Evolutionary conservation across 2,329 filamentous ascomycete species (phyloP).

Genomic region (Hymenoscyphus fructigenus): DNA sequence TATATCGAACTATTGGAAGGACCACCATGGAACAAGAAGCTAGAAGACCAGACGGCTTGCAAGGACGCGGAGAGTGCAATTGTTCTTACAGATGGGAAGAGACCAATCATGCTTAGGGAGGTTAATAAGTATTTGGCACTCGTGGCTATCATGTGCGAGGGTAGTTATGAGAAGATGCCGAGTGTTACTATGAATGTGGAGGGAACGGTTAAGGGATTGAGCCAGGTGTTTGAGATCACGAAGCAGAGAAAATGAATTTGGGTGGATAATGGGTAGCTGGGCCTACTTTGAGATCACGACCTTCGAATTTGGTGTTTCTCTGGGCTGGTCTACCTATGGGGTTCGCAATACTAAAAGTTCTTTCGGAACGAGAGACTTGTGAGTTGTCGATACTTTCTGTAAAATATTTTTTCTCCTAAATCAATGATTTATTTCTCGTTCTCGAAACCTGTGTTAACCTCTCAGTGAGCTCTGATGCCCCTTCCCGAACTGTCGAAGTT

Average conservation of each 20-base stretch:
- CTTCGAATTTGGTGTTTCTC: background rate
- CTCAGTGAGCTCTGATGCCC: no score
- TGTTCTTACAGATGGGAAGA: conserved; percentile 59
- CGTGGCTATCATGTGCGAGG: conserved; percentile 84
- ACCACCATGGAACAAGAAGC: conserved; percentile 58
- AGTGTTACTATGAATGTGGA: conserved; percentile 86
- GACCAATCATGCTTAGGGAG: conserved; percentile 67
- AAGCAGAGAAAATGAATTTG: conserved; percentile 46
- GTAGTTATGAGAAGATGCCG: conserved; percentile 79
- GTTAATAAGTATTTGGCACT: conserved; percentile 75
- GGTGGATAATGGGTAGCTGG: background rate
- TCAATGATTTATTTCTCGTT: background rate
- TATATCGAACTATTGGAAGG: conserved; percentile 58
- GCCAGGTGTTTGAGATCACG: conserved; percentile 75
- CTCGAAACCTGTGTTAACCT: background rate
- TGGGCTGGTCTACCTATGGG: background rate
- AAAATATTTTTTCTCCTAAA: background rate
- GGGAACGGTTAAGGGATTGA: conserved; percentile 74
- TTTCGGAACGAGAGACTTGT: background rate
- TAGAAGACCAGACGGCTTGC: conserved; percentile 66
- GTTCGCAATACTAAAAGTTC: background rate
- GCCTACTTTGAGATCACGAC: background rate
- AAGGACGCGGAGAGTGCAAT: conserved; percentile 67
- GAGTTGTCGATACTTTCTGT: background rate
- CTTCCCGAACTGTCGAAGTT: no score